Conservation (phyloP, 306 rosid species). For the Quercus berberidifolia region DNA sequence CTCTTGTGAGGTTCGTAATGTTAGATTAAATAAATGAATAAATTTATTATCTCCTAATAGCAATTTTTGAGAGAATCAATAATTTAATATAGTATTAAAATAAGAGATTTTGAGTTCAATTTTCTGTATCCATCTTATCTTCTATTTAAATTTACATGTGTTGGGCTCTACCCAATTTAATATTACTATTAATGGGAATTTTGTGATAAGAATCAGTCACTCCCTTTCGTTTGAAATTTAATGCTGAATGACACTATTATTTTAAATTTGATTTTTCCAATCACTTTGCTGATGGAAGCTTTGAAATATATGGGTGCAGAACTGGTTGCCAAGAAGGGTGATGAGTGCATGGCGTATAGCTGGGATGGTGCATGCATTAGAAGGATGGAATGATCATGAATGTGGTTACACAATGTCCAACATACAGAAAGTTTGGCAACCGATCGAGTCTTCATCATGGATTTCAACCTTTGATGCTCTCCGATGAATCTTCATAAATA, state of each 20-base stretch:
- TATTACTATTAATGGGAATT: too few relatives aligned
- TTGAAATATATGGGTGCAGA: slow-evolving; percentile 18
- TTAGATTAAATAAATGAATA: too few relatives aligned
- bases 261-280: too few relatives aligned
- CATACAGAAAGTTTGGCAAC: slow-evolving; percentile 54
- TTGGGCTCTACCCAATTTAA: too few relatives aligned
- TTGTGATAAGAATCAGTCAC: neutral
- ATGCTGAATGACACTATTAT: neutral
- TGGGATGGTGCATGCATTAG: slow-evolving; percentile 60
- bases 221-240: neutral
- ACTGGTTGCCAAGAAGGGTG: slow-evolving; percentile 73
- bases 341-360: slow-evolving; percentile 82
- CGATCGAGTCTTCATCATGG: slow-evolving; percentile 64
- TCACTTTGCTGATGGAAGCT: too few relatives aligned
- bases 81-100: too few relatives aligned
- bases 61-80: too few relatives aligned
- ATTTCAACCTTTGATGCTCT: slow-evolving; percentile 30
- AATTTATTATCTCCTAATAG: too few relatives aligned
- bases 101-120: too few relatives aligned
- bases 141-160: too few relatives aligned
- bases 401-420: slow-evolving; percentile 44
- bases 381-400: slow-evolving; percentile 63
- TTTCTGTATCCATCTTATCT: too few relatives aligned
- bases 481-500: neutral
- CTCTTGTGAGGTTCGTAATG: slow-evolving; percentile 63